phyloP scores from a whole-genome alignment of 495 filamentous ascomycete genomes.

The Xylaria cubensis region DNA sequence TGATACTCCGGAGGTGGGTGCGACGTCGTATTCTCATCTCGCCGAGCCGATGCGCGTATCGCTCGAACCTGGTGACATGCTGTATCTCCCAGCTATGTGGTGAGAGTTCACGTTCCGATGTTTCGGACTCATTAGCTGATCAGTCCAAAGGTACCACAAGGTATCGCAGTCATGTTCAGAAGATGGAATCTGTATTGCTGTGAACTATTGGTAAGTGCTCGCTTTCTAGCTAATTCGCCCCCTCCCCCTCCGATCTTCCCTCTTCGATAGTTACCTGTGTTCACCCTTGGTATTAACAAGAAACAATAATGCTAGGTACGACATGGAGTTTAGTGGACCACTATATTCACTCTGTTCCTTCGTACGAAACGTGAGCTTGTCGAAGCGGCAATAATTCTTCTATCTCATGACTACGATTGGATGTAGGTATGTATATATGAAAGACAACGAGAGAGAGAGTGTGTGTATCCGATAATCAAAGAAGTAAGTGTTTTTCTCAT shows the following conservation, averaged over 20 bases:
- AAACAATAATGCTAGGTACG: slow-evolving; percentile 58
- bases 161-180: slow-evolving; percentile 68
- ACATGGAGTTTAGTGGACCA: slow-evolving; percentile 69
- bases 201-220: slow-evolving; percentile 75
- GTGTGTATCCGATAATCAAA: not conserved
- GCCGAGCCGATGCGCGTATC: slow-evolving; percentile 64
- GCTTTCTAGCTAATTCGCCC: not conserved
- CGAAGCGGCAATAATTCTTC: slow-evolving; percentile 9
- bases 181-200: slow-evolving; percentile 72
- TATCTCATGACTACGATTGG: slow-evolving; percentile 12
- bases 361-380: slow-evolving; percentile 47
- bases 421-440: not conserved
- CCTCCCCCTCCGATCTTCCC: not conserved
- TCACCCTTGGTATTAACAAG: slow-evolving; percentile 9
- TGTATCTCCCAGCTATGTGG: slow-evolving; percentile 82
- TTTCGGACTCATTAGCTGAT: slow-evolving; percentile 6
- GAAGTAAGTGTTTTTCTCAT: slow-evolving; percentile 21
- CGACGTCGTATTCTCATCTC: slow-evolving; percentile 61
- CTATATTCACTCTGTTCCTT: slow-evolving; percentile 64
- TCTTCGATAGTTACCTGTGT: not conserved
- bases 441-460: not conserved
- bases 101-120: slow-evolving; percentile 41
- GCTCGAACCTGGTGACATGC: slow-evolving; percentile 73
- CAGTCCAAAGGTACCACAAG: slow-evolving; percentile 60
- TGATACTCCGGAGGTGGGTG: slow-evolving; percentile 54